Conservation (phyloP, 2,329 filamentous ascomycete species). For the Hysterium pulicare region DNA sequence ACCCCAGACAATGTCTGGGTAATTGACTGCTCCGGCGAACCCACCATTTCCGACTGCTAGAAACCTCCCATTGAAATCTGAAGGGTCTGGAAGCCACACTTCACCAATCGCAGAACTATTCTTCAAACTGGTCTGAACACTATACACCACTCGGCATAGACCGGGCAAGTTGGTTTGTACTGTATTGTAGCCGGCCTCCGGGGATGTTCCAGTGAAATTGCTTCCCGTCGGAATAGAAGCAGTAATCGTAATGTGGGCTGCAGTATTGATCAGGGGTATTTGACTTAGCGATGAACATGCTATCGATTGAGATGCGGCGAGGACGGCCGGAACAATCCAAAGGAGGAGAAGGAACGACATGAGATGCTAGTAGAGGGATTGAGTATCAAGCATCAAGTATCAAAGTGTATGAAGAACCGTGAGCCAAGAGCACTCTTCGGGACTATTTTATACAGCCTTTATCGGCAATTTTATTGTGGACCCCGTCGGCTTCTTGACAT, state of each 20-base stretch:
- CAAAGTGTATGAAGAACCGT: no score
- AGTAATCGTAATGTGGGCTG: background rate
- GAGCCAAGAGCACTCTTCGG: no score
- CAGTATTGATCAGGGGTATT: background rate
- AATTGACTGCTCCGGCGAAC: constrained; percentile 23
- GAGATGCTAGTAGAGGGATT: no score
- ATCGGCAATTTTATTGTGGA: no score
- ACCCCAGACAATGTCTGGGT: constrained; percentile 29
- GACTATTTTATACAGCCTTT: no score
- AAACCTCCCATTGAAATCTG: constrained; percentile 31
- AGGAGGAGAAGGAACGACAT: background rate
- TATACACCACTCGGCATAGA: background rate
- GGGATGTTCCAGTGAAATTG: background rate
- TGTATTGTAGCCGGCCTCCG: background rate
- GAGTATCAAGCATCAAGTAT: no score
- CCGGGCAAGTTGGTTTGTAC: background rate
- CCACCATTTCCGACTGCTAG: constrained; percentile 30
- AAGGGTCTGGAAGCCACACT: constrained; percentile 30
- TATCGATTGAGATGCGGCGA: background rate
- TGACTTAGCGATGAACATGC: background rate
- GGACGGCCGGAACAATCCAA: background rate
- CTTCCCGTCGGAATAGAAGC: background rate
- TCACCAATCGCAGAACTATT: constrained; percentile 11
- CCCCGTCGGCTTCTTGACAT: no score
- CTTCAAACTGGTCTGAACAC: background rate